Conservation (phyloP, 2,329 filamentous ascomycete species). For the Pyrenophora teres region DNA sequence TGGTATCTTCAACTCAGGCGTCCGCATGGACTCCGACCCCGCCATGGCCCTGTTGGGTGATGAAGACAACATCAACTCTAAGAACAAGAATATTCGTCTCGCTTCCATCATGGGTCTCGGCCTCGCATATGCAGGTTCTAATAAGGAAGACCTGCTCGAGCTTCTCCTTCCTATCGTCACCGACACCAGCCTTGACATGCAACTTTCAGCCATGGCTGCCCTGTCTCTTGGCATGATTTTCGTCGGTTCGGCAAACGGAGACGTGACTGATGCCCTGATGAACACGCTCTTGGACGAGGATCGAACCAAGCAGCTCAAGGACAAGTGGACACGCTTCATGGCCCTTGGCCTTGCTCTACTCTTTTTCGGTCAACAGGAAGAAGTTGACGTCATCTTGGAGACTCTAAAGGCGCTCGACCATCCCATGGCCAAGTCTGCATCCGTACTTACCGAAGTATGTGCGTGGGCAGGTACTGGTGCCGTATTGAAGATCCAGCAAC, state of each 20-base stretch:
- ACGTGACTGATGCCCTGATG: slow-evolving; percentile 90
- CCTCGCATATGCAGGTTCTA: slow-evolving; percentile 90
- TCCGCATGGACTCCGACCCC: slow-evolving; percentile 86
- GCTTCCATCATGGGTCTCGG: slow-evolving; percentile 96
- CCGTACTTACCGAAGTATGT: slow-evolving; percentile 92
- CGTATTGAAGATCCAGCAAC: slow-evolving; percentile 94
- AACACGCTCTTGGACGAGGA: slow-evolving; percentile 94
- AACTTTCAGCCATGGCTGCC: slow-evolving; percentile 94
- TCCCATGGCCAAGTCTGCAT: slow-evolving; percentile 94
- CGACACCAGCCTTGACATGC: slow-evolving; percentile 86
- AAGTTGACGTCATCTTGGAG: slow-evolving; percentile 97
- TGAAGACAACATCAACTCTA: slow-evolving; percentile 74
- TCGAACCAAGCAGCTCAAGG: slow-evolving; percentile 84
- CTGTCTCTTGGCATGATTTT: slow-evolving; percentile 88
- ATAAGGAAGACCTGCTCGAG: slow-evolving; percentile 87
- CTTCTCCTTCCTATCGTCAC: slow-evolving; percentile 83
- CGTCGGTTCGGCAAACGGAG: slow-evolving; percentile 87
- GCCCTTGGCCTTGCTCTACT: slow-evolving; percentile 89
- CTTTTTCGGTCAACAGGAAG: slow-evolving; percentile 96
- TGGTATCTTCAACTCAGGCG: slow-evolving; percentile 93
- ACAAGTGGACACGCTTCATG: slow-evolving; percentile 98
- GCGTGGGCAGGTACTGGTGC: slow-evolving; percentile 98
- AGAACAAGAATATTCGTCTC: slow-evolving; percentile 76
- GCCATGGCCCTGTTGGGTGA: slow-evolving; percentile 86
- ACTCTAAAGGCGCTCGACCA: slow-evolving; percentile 96